Evolutionary conservation across 345 rosid species (phyloP).

Genomic region (Eucalyptus decipiens): DNA sequence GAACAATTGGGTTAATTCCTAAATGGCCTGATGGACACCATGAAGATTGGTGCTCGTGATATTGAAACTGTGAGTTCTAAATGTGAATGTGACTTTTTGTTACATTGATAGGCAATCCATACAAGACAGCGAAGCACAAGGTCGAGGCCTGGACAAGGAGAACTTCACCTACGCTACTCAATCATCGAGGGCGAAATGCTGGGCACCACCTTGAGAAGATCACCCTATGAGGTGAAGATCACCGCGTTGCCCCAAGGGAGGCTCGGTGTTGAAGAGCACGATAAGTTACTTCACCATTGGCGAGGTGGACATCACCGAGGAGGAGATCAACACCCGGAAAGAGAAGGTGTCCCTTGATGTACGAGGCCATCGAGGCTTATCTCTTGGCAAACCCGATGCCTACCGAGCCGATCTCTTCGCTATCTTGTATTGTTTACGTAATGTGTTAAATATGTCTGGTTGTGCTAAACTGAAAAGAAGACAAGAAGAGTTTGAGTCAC

Average conservation of each 20-base stretch:
- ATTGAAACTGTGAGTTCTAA: neutral
- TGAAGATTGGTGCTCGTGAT: neutral
- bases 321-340: too few relatives aligned
- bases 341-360: too few relatives aligned
- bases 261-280: neutral
- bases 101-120: neutral
- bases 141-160: slow-evolving; percentile 19
- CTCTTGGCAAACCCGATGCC: too few relatives aligned
- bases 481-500: too few relatives aligned
- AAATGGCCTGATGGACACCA: neutral
- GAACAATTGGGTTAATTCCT: neutral
- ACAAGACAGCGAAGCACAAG: slow-evolving; percentile 18
- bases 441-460: too few relatives aligned
- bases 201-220: slow-evolving; percentile 2
- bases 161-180: neutral
- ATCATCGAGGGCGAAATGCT: slow-evolving; percentile 8
- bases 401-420: too few relatives aligned
- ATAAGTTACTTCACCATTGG: neutral
- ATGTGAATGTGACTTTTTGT: neutral
- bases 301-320: too few relatives aligned
- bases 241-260: neutral
- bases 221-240: neutral
- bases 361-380: too few relatives aligned
- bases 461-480: too few relatives aligned
- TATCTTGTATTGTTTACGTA: too few relatives aligned